Percentiles rank a stretch among this genome's conserved stretches.
These are phyloP conservation scores for Sporopachydermia quercuum DNA, from an alignment of 805 yeast genomes.

Conservation along the genomic window DNA sequence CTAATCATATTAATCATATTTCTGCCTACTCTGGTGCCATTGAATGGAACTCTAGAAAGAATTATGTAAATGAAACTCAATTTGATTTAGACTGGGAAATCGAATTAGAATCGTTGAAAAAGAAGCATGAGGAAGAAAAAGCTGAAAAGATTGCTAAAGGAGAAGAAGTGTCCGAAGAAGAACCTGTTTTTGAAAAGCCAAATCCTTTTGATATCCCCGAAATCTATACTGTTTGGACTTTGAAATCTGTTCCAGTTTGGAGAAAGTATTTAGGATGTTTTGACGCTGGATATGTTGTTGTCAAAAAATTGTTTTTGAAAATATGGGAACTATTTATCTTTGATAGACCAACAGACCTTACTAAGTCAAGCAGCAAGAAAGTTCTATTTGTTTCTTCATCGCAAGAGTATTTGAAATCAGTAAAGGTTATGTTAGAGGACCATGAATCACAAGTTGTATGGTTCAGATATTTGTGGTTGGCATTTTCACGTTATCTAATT, in stretches of 20 bases:
- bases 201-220: slow-evolving; percentile 1
- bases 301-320: slow-evolving; percentile 7
- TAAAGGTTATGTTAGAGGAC: slow-evolving; percentile 66
- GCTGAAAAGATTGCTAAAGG: background rate
- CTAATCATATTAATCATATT: slow-evolving; percentile 77
- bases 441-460: slow-evolving; percentile 89
- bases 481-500: slow-evolving; percentile 61
- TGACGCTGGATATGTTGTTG: slow-evolving; percentile 17
- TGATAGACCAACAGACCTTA: slow-evolving; percentile 2
- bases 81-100: slow-evolving; percentile 17
- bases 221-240: slow-evolving; percentile 13
- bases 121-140: background rate
- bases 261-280: slow-evolving; percentile 21
- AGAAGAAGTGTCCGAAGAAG: background rate
- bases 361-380: slow-evolving; percentile 3
- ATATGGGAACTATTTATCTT: slow-evolving; percentile 4
- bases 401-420: slow-evolving; percentile 18
- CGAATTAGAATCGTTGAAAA: slow-evolving; percentile 18
- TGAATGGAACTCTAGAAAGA: slow-evolving; percentile 3
- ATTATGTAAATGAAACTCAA: slow-evolving; percentile 7
- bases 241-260: slow-evolving; percentile 19
- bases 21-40: slow-evolving; percentile 40
- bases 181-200: slow-evolving; percentile 14
- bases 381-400: slow-evolving; percentile 9
- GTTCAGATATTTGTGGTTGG: slow-evolving; percentile 86